These are phyloP conservation scores for Aspergillus sp. DNA, from an alignment of 2,329 filamentous ascomycete genomes.

Conservation along the genomic window DNA sequence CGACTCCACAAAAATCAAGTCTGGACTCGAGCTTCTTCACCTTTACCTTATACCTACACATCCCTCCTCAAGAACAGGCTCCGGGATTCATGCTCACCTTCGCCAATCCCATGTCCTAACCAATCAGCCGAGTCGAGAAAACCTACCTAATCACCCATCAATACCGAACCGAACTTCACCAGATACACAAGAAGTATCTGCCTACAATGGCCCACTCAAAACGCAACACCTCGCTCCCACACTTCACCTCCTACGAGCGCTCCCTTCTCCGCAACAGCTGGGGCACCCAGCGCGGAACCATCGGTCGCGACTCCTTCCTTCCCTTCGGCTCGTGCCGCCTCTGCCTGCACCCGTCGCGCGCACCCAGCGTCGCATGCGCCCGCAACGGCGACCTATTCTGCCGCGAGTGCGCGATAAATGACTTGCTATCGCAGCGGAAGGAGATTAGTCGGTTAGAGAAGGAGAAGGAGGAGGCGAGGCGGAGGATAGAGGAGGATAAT, in stretches of 20 bases:
- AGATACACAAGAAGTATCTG: neutral
- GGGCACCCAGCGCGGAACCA: conserved; percentile 77
- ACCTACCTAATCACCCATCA: neutral
- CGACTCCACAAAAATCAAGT: neutral
- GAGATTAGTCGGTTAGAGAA: conserved; percentile 82
- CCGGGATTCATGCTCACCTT: neutral
- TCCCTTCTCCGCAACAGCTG: conserved; percentile 77
- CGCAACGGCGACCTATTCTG: conserved; percentile 86
- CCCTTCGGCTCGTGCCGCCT: conserved; percentile 86
- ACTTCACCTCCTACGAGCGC: conserved; percentile 93
- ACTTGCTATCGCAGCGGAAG: conserved; percentile 86
- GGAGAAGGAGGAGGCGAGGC: conserved; percentile 59
- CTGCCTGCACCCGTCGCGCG: conserved; percentile 76
- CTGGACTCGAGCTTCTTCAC: neutral
- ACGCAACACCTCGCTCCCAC: conserved; percentile 85
- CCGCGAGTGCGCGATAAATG: conserved; percentile 86
- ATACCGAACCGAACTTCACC: neutral
- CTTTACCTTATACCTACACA: neutral
- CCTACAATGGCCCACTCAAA: conserved; percentile 56
- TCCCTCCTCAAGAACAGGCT: too few species aligned
- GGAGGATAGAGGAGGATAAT: conserved; percentile 62
- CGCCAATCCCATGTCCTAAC: neutral
- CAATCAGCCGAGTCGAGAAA: neutral
- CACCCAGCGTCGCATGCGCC: conserved; percentile 82
- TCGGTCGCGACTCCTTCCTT: conserved; percentile 87